Base-by-base conservation (phyloP, 176 grass and related monocot species). In the Cenchrus purpureus region DNA sequence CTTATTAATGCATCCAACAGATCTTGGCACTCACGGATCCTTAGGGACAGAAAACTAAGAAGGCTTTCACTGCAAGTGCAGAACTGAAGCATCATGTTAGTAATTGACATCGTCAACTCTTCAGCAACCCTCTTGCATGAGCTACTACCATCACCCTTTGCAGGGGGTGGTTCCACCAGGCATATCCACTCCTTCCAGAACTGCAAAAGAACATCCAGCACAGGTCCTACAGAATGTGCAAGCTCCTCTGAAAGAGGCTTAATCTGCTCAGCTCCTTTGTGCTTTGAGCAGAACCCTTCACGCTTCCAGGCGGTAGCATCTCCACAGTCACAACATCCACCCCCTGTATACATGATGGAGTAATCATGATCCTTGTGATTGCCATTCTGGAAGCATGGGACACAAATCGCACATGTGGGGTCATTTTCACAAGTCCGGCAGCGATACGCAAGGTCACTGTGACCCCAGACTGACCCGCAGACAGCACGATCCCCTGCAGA, bases 241-340 rank as follows among this genome's bases (percentile, higher is more conserved):
- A 97, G 68, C 90, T 90, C 88, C 77, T 89, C 76, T 4, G 90
- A 68, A 4, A 99, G 91, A 84, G 88, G 88, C 85, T 99, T 90
- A n/a, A 99, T 94, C 69, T 99, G 92, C 12, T 94, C 92, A n/a
- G 85, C 80, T 11, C 97, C 97, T 86, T 87, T 93, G 87, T 99
- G 97, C 55, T 73, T 92, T 4, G 88, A 91, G 89, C 97, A 99
- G 86, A 99, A 99, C 14, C 97, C 94, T 71, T 99, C 88, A 20
- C 82, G 88, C 68, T 99, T 94, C 97, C 97, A 99, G n/a, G 94
- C 97, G 10, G 97, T 97, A 37, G 86, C 74, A 76, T 99, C 97
- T 59, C 97, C 97, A 74, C 97, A 99, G 29, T 99, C 97, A 73
- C 97, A 99, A 71, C 97, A 99, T 16, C 97, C 97, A 74, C 94